Evolutionary conservation across 2,329 filamentous ascomycete species (phyloP), one percentile per base, ranked within the genome.

Genomic region (Massarina eburnea): DNA sequence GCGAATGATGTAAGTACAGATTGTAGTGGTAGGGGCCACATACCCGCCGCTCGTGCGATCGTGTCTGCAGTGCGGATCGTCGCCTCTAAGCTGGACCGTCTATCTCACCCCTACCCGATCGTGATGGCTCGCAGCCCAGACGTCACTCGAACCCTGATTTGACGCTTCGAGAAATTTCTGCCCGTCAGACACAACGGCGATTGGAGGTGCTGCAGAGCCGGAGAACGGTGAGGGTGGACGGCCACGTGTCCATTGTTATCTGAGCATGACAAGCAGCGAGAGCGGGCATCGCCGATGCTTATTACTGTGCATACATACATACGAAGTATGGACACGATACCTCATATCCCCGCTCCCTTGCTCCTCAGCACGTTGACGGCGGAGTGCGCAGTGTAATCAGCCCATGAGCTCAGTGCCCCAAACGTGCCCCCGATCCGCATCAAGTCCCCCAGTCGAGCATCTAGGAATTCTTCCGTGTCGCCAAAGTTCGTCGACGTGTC

Each of bases 341-440:
- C 26, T 77, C 71, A 95, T 68, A 97, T 83, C 65, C 86, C 85
- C 54, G 91, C 76, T 1, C 92, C 92, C 74, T 91, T 95, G 70
- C 90, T 96, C 72, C 91, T 81, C 55, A 95, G 73, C 41, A 95
- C 79, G 63, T 96, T 96, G 45, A 96, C 71, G 14, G 85, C 80
- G 5, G 88, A 88, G 43, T 81, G 82, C 3, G 84, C 84, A 38
- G 89, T 89, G 70, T 95, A 96, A 5, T 86, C 84, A n/a, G 86
- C 71, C 85, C 89, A 97, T 65, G 91, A 80, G 35, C 83, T 80
- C 17, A 91, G 70, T 14, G 82, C 81, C 10, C 81, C 78, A 18
- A 89, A 62, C 9, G 83, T 78, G 18, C 79, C 77, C 3, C 86
- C 84, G 3, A 91, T 55, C 3, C 75, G 79, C 56, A 80, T 77